Base-by-base conservation (phyloP, 2,329 filamentous ascomycete genomes). In the Arthrobotrys iridis region DNA sequence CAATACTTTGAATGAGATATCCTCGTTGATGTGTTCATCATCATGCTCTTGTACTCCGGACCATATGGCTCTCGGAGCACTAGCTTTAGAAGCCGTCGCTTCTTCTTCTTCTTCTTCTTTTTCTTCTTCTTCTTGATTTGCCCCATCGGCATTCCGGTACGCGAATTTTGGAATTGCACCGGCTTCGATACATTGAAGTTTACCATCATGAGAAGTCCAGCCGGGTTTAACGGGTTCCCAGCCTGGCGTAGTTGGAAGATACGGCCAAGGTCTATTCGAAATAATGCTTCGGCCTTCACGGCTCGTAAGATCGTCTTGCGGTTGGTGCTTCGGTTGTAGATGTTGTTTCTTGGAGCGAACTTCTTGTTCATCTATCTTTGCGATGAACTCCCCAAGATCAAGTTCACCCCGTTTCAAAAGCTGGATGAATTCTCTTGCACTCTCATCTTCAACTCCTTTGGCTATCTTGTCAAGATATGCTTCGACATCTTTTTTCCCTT, bases 101-200 rank as follows among this genome's bases (percentile, higher is more conserved):
- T 33, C 46, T 13, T 57, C 48, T 5, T 33, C 40, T 2, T 35
- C 18, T 18, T 46, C 58, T 11, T 60, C 46, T 1, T 15, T 30
- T 13, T 15, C 28, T 7, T 35, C 15, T 1, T 20, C 2, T 24
- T 11, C 28, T 6, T 35, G n/a, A n/a, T n/a, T n/a, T n/a, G n/a
- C 26, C 28, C 45, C 55, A 3, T 45, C 3, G 1, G n/a, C 8
- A 7, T 48, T 35, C 6, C 33, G 46, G 18, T 58, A 67, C 11
- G 45, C 37, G 37, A 74, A 67, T 15, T 62, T 59, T 1, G 70
- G 62, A 20, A 74, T 67, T n/a, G 28, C 57, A 2, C 62, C 70
- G 1, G 43, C 43, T 30, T 74, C 18, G 18, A 66, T 35, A n/a
- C 70, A 67, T 7, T 48, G 11, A 6, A 67, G 28, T 15, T 20